These are phyloP conservation scores for Botryosphaeria dothidea DNA, from an alignment of 2,329 filamentous ascomycete genomes.

Conservation along the genomic window DNA sequence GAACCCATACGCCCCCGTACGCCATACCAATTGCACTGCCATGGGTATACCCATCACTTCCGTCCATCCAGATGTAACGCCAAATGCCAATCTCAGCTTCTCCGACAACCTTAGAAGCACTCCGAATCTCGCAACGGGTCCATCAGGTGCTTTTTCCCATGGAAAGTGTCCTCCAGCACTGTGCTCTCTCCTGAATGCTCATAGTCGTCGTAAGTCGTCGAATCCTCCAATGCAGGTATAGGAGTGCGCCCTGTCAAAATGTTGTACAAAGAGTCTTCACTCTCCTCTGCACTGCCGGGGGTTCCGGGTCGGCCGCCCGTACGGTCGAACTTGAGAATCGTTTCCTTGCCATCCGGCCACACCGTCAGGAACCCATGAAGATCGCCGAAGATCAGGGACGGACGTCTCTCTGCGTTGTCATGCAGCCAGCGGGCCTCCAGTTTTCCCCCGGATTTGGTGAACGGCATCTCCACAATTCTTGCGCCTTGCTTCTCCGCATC, in stretches of 20 bases:
- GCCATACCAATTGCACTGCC: neutral
- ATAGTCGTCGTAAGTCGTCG: constrained; percentile 23
- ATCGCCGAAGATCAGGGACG: constrained; percentile 19
- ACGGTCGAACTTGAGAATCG: constrained; percentile 30
- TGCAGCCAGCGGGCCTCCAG: constrained; percentile 19
- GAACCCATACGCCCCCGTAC: neutral
- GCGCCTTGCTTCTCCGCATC: constrained; percentile 23
- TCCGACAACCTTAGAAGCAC: constrained; percentile 3
- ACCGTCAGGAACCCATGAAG: constrained; percentile 8
- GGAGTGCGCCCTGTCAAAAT: constrained; percentile 50
- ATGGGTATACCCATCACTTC: neutral
- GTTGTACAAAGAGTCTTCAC: constrained; percentile 51
- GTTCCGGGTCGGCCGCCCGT: constrained; percentile 22
- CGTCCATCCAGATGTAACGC: neutral
- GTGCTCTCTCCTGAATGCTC: constrained; percentile 28
- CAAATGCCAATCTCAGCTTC: neutral
- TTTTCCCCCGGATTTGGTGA: constrained; percentile 22
- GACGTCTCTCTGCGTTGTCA: constrained; percentile 32
- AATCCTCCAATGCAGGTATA: constrained; percentile 32
- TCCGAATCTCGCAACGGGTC: constrained; percentile 20
- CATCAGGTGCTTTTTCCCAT: constrained; percentile 15
- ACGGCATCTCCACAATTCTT: constrained; percentile 20
- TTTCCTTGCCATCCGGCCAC: constrained; percentile 24
- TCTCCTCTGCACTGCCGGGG: constrained; percentile 35
- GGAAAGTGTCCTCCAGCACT: constrained; percentile 15